Base-by-base conservation (phyloP, 768 basidiomycete genomes). In the Macrocybe gigantea region DNA sequence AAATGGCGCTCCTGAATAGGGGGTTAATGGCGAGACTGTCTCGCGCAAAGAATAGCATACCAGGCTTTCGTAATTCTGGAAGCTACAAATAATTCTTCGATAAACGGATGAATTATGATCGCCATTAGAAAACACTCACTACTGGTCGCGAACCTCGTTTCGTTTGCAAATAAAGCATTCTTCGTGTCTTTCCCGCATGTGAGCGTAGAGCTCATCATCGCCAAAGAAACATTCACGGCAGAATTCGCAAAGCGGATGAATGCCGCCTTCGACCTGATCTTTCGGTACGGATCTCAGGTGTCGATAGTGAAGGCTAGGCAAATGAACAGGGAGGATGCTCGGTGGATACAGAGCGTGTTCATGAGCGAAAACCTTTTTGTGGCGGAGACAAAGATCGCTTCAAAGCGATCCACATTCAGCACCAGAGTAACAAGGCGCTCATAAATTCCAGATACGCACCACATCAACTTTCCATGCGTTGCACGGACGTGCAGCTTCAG, bases 121-220 rank as follows among this genome's bases (percentile, higher is more conserved):
- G 22, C 22, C 22, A 22, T 22, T 22, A 22, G 22, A 51, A 33
- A 12, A 29, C 10, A 77, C 92, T 60, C 58, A 96, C 92, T 96
- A 93, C 67, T 93, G 82, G 64, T 93, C 82, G 53, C 78, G 72
- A 36, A 89, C 56, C 6, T 85, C 92, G 48, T 85, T 78, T 30
- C 86, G 77, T 61, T 91, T 92, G 65, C 96, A 99, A 10, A 99
- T 64, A 56, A 96, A 96, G 62, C 95, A 98, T 59, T 98, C 94
- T 64, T 99, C 95, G 66, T 99, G 95, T 42, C 72, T 74, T 60
- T 93, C 85, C 44, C 94, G 80, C 85, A 97, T 90, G 64, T 99
- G 96, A 15, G 82, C 71, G 62, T 83, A 96, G n/a, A 97, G 69
- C 57, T 93, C 93, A 59, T 98, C 95, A 47, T 86, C 85, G n/a